Evolutionary conservation across 306 rosid species (phyloP).

Genomic region (Datisca glomerata): DNA sequence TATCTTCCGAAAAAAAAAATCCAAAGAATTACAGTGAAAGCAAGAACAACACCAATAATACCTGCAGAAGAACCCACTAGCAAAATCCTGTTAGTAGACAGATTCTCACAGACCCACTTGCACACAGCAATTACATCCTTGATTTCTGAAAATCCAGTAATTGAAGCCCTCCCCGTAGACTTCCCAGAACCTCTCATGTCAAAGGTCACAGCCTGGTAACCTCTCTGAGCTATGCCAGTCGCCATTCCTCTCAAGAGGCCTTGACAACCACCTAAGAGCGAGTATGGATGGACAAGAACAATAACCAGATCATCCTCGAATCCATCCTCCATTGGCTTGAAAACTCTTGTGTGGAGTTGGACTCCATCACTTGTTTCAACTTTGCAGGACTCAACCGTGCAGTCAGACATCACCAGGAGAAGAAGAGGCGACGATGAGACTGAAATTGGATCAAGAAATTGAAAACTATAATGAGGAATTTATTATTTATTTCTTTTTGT

Average conservation of each 20-base stretch:
- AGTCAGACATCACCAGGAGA: conserved; percentile 27
- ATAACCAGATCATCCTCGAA: conserved; percentile 25
- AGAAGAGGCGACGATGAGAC: not conserved
- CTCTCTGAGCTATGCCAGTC: conserved; percentile 45
- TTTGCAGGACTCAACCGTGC: conserved; percentile 35
- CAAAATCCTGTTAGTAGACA: conserved; percentile 27
- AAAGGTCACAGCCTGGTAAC: conserved; percentile 53
- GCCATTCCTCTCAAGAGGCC: conserved; percentile 84
- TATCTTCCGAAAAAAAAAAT: too few species aligned
- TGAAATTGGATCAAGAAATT: not conserved
- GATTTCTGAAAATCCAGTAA: conserved; percentile 73
- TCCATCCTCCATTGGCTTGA: conserved; percentile 36
- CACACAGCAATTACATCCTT: conserved; percentile 67
- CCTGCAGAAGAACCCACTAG: conserved; percentile 97
- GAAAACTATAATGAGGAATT: too few species aligned
- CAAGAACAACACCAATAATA: conserved; percentile 15
- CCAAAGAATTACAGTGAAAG: not conserved
- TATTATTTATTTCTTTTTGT: too few species aligned
- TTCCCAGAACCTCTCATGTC: conserved; percentile 86
- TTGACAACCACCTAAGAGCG: conserved; percentile 84
- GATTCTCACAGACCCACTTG: conserved; percentile 36
- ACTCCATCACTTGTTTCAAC: conserved; percentile 59
- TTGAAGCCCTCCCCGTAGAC: conserved; percentile 64
- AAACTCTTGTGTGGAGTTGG: conserved; percentile 55
- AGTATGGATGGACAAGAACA: conserved; percentile 79